phyloP scores from a whole-genome alignment of 345 rosid genomes.

The Sapria himalayana region DNA sequence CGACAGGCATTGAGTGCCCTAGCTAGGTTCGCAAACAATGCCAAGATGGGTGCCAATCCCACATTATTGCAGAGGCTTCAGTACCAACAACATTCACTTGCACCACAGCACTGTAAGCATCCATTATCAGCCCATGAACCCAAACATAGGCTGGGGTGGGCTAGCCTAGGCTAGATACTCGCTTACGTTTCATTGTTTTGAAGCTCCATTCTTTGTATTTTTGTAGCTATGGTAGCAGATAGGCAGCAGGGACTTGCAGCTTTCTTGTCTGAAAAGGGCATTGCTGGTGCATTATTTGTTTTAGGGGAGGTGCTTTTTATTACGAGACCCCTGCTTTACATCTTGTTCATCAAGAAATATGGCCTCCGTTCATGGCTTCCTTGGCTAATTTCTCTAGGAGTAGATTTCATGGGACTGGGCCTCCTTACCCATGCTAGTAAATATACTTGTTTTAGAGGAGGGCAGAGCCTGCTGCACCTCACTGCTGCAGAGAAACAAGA shows the following conservation, averaged over 20 bases:
- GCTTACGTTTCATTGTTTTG: too few species aligned
- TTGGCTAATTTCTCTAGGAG: conserved; percentile 64
- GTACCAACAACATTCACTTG: too few species aligned
- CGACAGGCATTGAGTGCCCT: conserved; percentile 69
- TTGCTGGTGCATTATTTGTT: conserved; percentile 36
- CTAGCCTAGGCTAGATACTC: too few species aligned
- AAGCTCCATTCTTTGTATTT: too few species aligned
- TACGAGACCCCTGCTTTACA: conserved; percentile 79
- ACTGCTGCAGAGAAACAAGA: conserved; percentile 46
- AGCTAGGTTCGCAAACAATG: conserved; percentile 60
- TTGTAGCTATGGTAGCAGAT: conserved; percentile 20
- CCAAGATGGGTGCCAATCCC: conserved; percentile 29
- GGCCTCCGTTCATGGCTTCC: conserved; percentile 83
- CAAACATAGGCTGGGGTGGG: too few species aligned
- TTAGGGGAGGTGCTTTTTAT: conserved; percentile 57
- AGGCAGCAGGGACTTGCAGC: conserved; percentile 28
- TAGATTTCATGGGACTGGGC: conserved; percentile 40
- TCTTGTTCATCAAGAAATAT: conserved; percentile 54
- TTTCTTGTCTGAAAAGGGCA: conserved; percentile 49
- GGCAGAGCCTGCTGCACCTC: conserved; percentile 19
- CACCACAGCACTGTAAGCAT: too few species aligned
- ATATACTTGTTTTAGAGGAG: conserved; percentile 17
- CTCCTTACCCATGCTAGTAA: conserved; percentile 24
- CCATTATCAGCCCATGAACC: too few species aligned
- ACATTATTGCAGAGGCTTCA: conserved; percentile 41